Base-by-base conservation (phyloP, 495 filamentous ascomycete genomes). In the Glonium stellatum region DNA sequence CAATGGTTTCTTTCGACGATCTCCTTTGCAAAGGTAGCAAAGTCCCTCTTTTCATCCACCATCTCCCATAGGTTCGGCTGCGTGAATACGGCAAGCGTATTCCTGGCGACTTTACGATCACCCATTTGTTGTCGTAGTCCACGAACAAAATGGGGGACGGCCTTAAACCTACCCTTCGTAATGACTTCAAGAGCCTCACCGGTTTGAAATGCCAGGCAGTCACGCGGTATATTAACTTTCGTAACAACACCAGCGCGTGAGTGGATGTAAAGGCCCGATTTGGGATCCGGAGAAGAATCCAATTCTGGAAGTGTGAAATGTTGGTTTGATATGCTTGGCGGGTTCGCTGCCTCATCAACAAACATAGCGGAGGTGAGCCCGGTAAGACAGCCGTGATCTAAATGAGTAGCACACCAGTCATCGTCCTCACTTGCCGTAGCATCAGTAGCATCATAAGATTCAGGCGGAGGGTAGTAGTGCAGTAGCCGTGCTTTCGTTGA, bases 341-440 rank as follows among this genome's bases (percentile, higher is more conserved):
- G 39, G 69, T 71, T 59, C 11, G 56, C 67, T 12, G 78, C 73
- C 73, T 97, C 92, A 70, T 97, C 90, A 63, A 97, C 79, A 70
- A 95, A 99, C 89, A 97, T 93, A 42, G 92, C 90, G 5, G 87
- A 90, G 0, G 95, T 99, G 34, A 99, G 79, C 18, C 93, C 93
- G 0, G 91, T 96, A 23, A 98, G 77, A 71, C 93, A 97, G 52
- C 92, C 90, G 63, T 96, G 90, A 70, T 96, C 92, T 51, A 92
- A 75, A 70, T 98, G 95, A 1, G 90, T 96, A 3, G 91, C 88
- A 72, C 93, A 99, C 93, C 93, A 99, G 71, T 92, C 89, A 71
- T 97, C 92, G 41, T 60, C 64, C n/a, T 63, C 62, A 35, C 36
- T 49, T 12, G 57, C 15, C 2, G 31, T 8, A 1, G 48, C 36